Evolutionary conservation across 208 protist genomes (phyloP), one percentile per base, ranked within the genome.

Genomic region (Strigomonas culicis): DNA sequence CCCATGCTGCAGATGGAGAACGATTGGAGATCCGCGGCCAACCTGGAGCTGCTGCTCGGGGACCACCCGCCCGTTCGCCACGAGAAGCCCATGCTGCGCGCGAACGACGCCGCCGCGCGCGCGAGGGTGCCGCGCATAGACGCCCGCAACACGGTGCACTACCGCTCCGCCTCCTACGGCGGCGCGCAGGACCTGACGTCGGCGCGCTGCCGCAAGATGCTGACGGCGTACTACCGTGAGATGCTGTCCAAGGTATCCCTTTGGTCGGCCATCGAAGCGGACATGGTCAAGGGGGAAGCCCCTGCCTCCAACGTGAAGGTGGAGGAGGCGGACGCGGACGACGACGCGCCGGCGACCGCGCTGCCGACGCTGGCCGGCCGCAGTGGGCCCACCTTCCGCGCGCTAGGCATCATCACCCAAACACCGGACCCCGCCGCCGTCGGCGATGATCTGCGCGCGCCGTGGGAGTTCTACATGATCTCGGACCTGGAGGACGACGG

Each of bases 391-490:
- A 24, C 52, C 19, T 88, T 80, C 43, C 74, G 88, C 1, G 83
- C 79, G 13, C 15, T 86, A 0, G 89, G 89, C 25, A 88, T 95
- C 68, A 64, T 95, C n/a, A 93, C 89, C 10, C 77, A 91, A 59
- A 72, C 79, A 51, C 76, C 72, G 17, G 75, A 86, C 30, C 68
- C 80, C 13, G 66, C 68, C 15, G 59, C 63, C 1, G 70, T 80
- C 24, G 68, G 57, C 1, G 64, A 70, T 0, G 65, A 77, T 46
- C 71, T 75, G 57, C 64, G 74, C 25, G 61, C 76, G 52, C 89
- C 89, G 65, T 95, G 89, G 89, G 89, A 95, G 65, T 87, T 95
- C 46, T 86, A 80, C 70, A 71, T 84, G 6, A 86, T 95, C 17
- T 60, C 59, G 11, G 74, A 93, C 76, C 7, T 84, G 11, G 68